A percentile compares a stretch with the other conserved stretches of the same genome.
Evolutionary conservation across 2,329 filamentous ascomycete genomes (phyloP).

Genomic region (Ophiobolus disseminans): DNA sequence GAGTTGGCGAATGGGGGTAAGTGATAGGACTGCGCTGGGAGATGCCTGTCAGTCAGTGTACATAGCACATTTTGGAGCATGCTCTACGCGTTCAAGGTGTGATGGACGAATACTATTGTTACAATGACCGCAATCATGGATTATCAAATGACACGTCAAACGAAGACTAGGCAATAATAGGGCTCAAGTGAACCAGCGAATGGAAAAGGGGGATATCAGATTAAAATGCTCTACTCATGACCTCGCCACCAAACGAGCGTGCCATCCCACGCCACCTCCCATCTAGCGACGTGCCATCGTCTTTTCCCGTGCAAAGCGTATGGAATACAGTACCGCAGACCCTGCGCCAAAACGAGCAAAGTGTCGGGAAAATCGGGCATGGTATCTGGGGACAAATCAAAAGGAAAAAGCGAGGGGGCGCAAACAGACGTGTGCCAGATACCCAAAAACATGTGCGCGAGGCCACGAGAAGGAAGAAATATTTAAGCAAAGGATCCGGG

Average conservation of each 20-base stretch:
- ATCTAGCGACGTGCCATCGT: conserved; percentile 13
- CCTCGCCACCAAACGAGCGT: conserved; percentile 22
- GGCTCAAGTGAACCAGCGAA: neutral
- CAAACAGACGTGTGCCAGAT: neutral
- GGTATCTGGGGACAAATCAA: conserved; percentile 24
- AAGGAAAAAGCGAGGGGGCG: conserved; percentile 3
- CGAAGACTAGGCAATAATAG: too few relatives aligned
- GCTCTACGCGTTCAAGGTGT: too few relatives aligned
- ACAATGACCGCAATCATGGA: too few relatives aligned
- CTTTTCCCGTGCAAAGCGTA: conserved; percentile 13
- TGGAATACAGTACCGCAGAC: conserved; percentile 11
- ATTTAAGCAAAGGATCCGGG: neutral
- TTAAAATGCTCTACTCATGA: conserved; percentile 31
- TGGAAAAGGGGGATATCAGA: conserved; percentile 18
- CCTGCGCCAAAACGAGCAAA: conserved; percentile 16
- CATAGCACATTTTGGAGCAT: too few relatives aligned
- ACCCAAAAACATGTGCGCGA: conserved; percentile 18
- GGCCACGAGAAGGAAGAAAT: neutral
- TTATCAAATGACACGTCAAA: too few relatives aligned
- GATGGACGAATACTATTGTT: too few relatives aligned
- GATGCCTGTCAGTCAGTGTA: too few relatives aligned
- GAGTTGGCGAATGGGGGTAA: conserved; percentile 30
- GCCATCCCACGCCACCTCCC: conserved; percentile 8
- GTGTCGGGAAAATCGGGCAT: conserved; percentile 14
- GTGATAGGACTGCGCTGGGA: too few relatives aligned